These are phyloP conservation scores for Ophiostoma piceae DNA, from an alignment of 2,329 filamentous ascomycete species.

Conservation along the genomic window DNA sequence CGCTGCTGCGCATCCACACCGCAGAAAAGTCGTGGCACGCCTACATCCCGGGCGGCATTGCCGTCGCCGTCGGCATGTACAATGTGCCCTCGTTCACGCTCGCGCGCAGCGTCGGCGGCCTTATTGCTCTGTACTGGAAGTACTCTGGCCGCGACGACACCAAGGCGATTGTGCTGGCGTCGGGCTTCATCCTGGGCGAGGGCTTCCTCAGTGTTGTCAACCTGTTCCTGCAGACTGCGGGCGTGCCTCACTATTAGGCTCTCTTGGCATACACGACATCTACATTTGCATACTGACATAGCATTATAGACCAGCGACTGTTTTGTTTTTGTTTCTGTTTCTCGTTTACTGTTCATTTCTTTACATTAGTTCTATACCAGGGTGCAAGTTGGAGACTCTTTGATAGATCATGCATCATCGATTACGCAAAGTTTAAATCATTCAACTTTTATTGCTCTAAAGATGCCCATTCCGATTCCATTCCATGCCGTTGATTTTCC, in stretches of 20 bases:
- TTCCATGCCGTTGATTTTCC: background rate
- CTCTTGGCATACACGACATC: background rate
- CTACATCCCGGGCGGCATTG: slow-evolving; percentile 85
- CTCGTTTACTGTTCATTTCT: no score
- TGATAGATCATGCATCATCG: background rate
- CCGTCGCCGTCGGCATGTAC: slow-evolving; percentile 96
- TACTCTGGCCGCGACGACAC: slow-evolving; percentile 56
- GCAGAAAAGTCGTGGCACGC: slow-evolving; percentile 60
- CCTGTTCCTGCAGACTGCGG: slow-evolving; percentile 68
- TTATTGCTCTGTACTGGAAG: slow-evolving; percentile 71
- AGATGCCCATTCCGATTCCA: background rate
- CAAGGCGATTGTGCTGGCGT: slow-evolving; percentile 81
- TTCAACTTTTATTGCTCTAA: slow-evolving; percentile 16
- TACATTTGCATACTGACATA: no score
- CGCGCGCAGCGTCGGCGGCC: slow-evolving; percentile 75
- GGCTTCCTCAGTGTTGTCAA: slow-evolving; percentile 90
- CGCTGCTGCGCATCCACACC: slow-evolving; percentile 60
- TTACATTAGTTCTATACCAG: background rate
- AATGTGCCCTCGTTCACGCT: slow-evolving; percentile 95
- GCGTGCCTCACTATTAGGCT: slow-evolving; percentile 26
- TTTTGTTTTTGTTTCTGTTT: slow-evolving; percentile 9
- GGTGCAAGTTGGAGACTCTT: background rate
- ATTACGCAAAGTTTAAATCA: background rate
- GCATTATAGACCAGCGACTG: slow-evolving; percentile 13
- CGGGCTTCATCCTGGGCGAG: slow-evolving; percentile 87